These are phyloP conservation scores for Camellia sinensis DNA, from an alignment of 148 eudicot species.

Conservation along the genomic window DNA sequence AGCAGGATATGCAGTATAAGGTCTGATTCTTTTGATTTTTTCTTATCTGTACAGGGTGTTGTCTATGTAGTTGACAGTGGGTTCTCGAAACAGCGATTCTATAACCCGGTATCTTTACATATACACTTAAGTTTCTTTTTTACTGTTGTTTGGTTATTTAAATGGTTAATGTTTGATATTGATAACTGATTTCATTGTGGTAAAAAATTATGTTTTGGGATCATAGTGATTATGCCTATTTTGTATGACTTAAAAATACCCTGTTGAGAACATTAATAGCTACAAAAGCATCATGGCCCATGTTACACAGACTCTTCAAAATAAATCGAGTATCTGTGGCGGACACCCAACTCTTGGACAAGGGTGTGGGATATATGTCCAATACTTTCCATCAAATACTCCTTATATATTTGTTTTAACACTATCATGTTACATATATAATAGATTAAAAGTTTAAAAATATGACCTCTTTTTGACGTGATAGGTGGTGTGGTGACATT, in stretches of 20 bases:
- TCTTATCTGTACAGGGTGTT: conserved; percentile 56
- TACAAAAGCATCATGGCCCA: not conserved
- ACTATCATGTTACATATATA: no score
- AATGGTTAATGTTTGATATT: not conserved
- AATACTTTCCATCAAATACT: no score
- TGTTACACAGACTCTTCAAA: no score
- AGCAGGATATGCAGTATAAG: conserved; percentile 8
- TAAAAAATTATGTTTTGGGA: not conserved
- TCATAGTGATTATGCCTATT: not conserved
- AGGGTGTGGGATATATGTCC: no score
- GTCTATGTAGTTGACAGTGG: conserved; percentile 97
- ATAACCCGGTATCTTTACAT: conserved; percentile 68
- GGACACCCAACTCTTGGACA: no score
- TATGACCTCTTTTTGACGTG: no score
- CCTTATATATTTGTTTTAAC: no score
- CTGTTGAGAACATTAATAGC: not conserved
- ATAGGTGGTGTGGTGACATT: no score
- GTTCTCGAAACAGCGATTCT: conserved; percentile 93
- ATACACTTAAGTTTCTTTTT: not conserved
- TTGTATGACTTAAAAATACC: not conserved
- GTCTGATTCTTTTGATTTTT: not conserved
- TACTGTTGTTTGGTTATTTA: not conserved
- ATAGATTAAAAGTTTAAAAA: no score
- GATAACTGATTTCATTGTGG: not conserved
- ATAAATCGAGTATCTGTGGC: no score